Percentiles rank a stretch among this genome's conserved stretches.
phyloP scores from a whole-genome alignment of 352 stramenopile species.

The Phytophthora foliorum region DNA sequence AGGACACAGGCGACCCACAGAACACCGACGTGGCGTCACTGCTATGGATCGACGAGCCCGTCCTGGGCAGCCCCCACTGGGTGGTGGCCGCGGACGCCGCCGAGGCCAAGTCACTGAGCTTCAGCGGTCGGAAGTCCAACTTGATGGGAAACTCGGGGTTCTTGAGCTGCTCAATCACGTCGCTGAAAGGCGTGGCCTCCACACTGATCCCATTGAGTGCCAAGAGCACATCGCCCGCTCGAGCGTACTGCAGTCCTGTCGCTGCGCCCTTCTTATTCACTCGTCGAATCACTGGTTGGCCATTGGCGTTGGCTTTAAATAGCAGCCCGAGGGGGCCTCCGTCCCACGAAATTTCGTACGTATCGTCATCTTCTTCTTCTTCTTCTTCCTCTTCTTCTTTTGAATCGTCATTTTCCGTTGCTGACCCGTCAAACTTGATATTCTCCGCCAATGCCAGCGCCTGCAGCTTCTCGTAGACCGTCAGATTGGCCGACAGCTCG shows the following conservation, averaged over 20 bases:
- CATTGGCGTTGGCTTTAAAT: constrained; percentile 69
- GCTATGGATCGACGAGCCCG: constrained; percentile 48
- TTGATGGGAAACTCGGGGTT: constrained; percentile 68
- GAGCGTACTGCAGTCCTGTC: constrained; percentile 66
- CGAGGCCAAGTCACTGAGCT: constrained; percentile 47
- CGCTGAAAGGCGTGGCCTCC: constrained; percentile 57
- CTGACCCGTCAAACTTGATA: constrained; percentile 44
- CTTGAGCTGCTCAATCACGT: constrained; percentile 76
- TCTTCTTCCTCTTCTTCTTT: constrained; percentile 54
- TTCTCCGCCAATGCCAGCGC: constrained; percentile 57
- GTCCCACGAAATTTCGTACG: constrained; percentile 78
- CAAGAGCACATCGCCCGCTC: constrained; percentile 80
- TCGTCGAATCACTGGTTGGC: constrained; percentile 71
- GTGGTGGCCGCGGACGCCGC: constrained; percentile 23
- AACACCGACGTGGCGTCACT: constrained; percentile 38
- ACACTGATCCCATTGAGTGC: constrained; percentile 73
- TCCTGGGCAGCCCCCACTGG: constrained; percentile 34
- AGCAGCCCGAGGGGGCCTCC: constrained; percentile 74
- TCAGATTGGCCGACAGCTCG: constrained; percentile 40
- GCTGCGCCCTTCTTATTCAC: constrained; percentile 81
- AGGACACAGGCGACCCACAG: constrained; percentile 43
- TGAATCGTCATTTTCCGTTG: constrained; percentile 10
- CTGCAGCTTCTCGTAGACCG: constrained; percentile 65
- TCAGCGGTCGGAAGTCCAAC: constrained; percentile 75
- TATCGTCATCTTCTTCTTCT: constrained; percentile 73